phyloP scores from a whole-genome alignment of 2,329 filamentous ascomycete species.

The Cladosporium sp. region DNA sequence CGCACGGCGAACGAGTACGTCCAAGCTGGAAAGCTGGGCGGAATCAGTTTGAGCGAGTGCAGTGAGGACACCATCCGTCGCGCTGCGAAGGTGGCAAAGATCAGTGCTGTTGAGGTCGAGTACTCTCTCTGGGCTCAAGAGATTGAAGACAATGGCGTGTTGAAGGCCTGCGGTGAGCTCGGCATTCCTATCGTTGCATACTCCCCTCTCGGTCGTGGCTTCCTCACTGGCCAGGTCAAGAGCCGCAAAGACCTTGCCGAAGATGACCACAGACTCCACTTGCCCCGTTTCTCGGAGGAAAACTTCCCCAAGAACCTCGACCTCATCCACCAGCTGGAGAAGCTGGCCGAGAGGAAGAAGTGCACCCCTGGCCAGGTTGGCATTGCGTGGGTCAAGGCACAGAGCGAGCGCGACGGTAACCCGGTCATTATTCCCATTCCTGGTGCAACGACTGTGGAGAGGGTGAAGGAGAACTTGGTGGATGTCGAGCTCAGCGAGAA shows the following conservation, averaged over 20 bases:
- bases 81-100: constrained; percentile 51
- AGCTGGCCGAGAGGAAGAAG: constrained; percentile 57
- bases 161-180: constrained; percentile 55
- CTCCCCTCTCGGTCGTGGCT: constrained; percentile 63
- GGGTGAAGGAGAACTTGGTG: constrained; percentile 39
- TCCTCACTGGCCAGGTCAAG: constrained; percentile 52
- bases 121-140: constrained; percentile 55
- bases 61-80: constrained; percentile 43
- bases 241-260: constrained; percentile 52
- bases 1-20: constrained; percentile 37
- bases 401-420: constrained; percentile 40
- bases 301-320: constrained; percentile 62
- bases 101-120: constrained; percentile 59
- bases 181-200: constrained; percentile 69
- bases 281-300: constrained; percentile 60
- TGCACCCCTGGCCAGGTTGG: constrained; percentile 45
- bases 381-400: constrained; percentile 45
- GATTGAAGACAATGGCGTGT: constrained; percentile 55
- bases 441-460: constrained; percentile 34
- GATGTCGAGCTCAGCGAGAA: constrained; percentile 41
- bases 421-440: constrained; percentile 44
- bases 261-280: constrained; percentile 41
- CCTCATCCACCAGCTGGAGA: constrained; percentile 55
- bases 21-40: constrained; percentile 39
- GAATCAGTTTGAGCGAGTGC: constrained; percentile 45